Conservation (phyloP, 2,329 filamentous ascomycete genomes). For the Cladophialophora carrionii region DNA sequence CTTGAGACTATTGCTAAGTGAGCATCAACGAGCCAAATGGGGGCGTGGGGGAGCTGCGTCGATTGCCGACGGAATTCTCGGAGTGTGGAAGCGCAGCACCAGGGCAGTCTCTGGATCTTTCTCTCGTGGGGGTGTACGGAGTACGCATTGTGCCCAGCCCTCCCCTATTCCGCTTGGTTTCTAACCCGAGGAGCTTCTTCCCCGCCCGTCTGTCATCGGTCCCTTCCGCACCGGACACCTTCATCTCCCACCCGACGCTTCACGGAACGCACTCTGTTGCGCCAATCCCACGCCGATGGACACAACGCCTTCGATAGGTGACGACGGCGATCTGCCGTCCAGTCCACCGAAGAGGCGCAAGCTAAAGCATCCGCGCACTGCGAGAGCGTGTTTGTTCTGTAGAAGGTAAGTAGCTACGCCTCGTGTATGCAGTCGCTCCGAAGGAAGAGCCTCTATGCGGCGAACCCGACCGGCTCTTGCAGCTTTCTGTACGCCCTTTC, state of each 20-base stretch:
- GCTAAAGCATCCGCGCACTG: constrained; percentile 36
- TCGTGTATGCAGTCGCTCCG: background rate
- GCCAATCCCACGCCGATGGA: constrained; percentile 7
- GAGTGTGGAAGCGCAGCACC: background rate
- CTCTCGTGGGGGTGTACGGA: background rate
- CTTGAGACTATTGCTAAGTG: background rate
- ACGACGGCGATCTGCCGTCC: constrained; percentile 21
- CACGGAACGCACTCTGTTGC: constrained; percentile 8
- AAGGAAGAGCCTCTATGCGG: background rate
- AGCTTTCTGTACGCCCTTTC: background rate
- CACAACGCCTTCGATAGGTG: constrained; percentile 2
- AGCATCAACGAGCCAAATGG: background rate
- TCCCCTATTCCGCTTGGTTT: background rate
- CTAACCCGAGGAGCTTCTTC: background rate
- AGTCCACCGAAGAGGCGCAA: constrained; percentile 36
- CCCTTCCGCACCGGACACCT: background rate
- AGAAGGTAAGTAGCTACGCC: constrained; percentile 32
- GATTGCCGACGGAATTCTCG: constrained; percentile 3
- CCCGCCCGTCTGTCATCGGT: background rate
- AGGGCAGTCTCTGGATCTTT: background rate
- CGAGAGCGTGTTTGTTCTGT: constrained; percentile 36
- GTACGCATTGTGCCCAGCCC: background rate
- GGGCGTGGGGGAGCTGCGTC: background rate
- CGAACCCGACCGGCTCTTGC: background rate
- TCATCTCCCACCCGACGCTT: background rate